These are phyloP conservation scores for Leersia perrieri DNA, from an alignment of 176 grass and related monocot species.

Conservation along the genomic window DNA sequence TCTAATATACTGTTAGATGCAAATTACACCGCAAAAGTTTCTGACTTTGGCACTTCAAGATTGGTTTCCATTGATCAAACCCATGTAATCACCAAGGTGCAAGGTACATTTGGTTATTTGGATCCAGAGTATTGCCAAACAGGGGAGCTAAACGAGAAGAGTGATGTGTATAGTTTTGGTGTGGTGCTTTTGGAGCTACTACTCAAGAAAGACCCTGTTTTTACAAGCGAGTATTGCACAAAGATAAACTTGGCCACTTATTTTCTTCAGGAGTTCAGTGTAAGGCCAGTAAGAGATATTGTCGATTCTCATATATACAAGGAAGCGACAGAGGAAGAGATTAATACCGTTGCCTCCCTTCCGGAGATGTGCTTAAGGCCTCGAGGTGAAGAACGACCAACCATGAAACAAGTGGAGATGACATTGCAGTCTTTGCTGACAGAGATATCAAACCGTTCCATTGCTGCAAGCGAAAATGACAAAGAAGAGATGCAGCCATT, in stretches of 20 bases:
- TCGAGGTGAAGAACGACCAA: neutral
- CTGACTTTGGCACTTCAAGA: conserved; percentile 41
- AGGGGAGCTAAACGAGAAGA: conserved; percentile 32
- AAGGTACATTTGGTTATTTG: conserved; percentile 49
- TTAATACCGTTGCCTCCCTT: neutral
- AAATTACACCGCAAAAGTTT: conserved; percentile 25
- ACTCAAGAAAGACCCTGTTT: neutral
- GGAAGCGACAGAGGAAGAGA: conserved; percentile 14
- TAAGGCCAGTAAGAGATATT: neutral
- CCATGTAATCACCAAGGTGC: conserved; percentile 29
- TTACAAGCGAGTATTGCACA: neutral
- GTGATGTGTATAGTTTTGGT: conserved; percentile 39
- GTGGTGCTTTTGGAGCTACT: conserved; percentile 36
- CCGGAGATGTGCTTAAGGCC: conserved; percentile 4
- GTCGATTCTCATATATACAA: neutral
- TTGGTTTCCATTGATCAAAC: conserved; percentile 35
- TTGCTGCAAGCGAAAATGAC: too few relatives aligned
- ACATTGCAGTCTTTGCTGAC: neutral
- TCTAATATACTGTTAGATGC: conserved; percentile 42
- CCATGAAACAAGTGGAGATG: conserved; percentile 25
- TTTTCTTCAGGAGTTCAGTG: neutral
- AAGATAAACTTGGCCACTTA: neutral
- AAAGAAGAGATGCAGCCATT: too few relatives aligned
- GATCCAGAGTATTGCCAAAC: conserved; percentile 46
- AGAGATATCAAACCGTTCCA: too few relatives aligned